A percentile compares a stretch with the other conserved stretches of the same genome.
These are phyloP conservation scores for Neocucurbitaria cava DNA, from an alignment of 2,329 filamentous ascomycete genomes.

Conservation along the genomic window DNA sequence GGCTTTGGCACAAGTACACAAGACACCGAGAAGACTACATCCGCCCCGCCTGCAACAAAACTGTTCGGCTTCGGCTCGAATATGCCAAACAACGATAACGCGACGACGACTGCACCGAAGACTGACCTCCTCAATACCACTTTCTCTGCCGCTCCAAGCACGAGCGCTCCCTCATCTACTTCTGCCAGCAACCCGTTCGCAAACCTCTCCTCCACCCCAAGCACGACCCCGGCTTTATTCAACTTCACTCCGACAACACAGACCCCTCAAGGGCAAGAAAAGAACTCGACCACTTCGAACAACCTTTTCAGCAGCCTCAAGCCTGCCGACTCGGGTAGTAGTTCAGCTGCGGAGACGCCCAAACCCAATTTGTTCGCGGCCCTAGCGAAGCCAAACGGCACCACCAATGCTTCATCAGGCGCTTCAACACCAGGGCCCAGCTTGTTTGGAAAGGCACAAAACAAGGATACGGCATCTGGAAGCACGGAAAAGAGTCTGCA, in stretches of 20 bases:
- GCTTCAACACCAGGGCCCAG: conserved; percentile 14
- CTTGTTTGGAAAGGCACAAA: conserved; percentile 22
- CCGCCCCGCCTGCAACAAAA: conserved; percentile 15
- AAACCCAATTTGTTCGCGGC: conserved; percentile 30
- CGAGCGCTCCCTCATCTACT: conserved; percentile 11
- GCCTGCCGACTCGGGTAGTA: conserved; percentile 6
- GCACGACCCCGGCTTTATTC: conserved; percentile 11
- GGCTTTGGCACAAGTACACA: conserved; percentile 18
- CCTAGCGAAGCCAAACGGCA: conserved; percentile 19
- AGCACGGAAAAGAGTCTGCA: conserved; percentile 5
- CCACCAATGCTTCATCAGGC: conserved; percentile 8
- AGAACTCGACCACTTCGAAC: conserved; percentile 12
- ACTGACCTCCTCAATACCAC: conserved; percentile 21
- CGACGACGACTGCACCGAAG: conserved; percentile 18
- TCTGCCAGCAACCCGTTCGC: conserved; percentile 24
- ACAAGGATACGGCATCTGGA: conserved; percentile 14
- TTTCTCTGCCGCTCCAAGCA: conserved; percentile 5
- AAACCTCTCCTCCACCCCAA: conserved; percentile 13
- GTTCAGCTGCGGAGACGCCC: conserved; percentile 19
- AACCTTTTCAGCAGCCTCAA: conserved; percentile 25
- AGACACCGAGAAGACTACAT: conserved; percentile 12
- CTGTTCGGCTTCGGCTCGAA: conserved; percentile 25
- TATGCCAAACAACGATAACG: conserved; percentile 14
- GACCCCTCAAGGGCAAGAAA: conserved; percentile 17
- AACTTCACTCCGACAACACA: conserved; percentile 15